Conservation (phyloP, 2,329 filamentous ascomycete species). For the Aureobasidium sp. region DNA sequence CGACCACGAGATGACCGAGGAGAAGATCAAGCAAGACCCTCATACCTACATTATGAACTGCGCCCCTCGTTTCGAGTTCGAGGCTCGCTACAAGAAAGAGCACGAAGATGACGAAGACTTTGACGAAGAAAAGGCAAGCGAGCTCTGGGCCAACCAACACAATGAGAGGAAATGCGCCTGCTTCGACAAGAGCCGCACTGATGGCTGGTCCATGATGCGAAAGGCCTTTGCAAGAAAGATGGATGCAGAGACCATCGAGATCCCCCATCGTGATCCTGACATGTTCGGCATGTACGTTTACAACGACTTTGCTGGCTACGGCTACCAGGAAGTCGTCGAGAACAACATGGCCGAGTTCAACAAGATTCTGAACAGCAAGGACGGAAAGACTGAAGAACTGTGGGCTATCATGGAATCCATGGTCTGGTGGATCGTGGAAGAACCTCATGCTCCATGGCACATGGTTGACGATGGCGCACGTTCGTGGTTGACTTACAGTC, state of each 20-base stretch:
- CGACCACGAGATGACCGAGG: not conserved
- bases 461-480: not conserved
- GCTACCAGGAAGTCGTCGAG: constrained; percentile 1
- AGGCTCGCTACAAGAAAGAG: not conserved
- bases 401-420: not conserved
- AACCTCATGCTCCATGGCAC: not conserved
- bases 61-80: not conserved
- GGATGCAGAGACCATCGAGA: not conserved
- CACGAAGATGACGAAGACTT: not conserved
- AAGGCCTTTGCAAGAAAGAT: not conserved
- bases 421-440: constrained; percentile 1
- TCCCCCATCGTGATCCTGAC: not conserved
- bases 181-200: not conserved
- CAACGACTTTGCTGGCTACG: constrained; percentile 3
- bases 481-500: not conserved
- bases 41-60: constrained; percentile 1
- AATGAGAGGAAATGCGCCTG: constrained; percentile 3
- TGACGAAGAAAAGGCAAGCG: not conserved
- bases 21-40: not conserved
- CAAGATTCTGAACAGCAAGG: not conserved
- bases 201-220: constrained; percentile 9
- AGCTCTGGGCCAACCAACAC: not conserved
- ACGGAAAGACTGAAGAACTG: not conserved
- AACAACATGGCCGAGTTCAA: constrained; percentile 7
- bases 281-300: constrained; percentile 2